Evolutionary conservation across 2,329 filamentous ascomycete genomes (phyloP).

Genomic region (Sporothrix variecibatus): DNA sequence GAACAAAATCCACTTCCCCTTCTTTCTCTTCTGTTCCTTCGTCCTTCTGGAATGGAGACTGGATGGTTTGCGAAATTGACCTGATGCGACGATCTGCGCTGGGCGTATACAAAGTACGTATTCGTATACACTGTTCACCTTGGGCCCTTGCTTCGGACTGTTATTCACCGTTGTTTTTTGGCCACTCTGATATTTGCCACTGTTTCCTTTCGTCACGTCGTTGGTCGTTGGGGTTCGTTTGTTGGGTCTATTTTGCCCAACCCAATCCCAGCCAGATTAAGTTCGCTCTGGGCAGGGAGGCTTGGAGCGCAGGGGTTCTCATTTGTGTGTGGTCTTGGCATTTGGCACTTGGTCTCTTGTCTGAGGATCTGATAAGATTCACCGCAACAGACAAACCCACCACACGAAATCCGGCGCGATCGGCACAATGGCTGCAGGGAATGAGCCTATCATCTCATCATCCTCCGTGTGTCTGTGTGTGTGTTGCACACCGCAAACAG

Average conservation of each 20-base stretch:
- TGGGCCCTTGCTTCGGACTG: not conserved
- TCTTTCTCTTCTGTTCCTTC: not conserved
- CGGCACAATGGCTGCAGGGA: not conserved
- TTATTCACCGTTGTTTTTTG: not conserved
- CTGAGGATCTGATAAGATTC: conserved; percentile 23
- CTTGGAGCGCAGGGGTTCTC: not conserved
- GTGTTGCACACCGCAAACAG: conserved; percentile 1
- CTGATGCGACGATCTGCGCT: not conserved
- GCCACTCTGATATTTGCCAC: not conserved
- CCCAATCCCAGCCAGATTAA: not conserved
- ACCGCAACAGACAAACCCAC: conserved; percentile 3
- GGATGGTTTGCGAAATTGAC: not conserved
- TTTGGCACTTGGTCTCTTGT: not conserved
- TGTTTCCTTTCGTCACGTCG: not conserved
- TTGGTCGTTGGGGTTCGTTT: not conserved
- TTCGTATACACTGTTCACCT: conserved; percentile 5
- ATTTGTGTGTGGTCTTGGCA: not conserved
- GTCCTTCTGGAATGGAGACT: not conserved
- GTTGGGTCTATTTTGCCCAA: conserved; percentile 6
- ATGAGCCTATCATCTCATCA: not conserved
- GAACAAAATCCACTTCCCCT: not conserved
- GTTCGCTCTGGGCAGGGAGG: not conserved
- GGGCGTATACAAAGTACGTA: not conserved
- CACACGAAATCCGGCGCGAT: conserved; percentile 6
- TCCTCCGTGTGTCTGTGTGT: not conserved